Percentiles rank a stretch among this genome's conserved stretches.
phyloP scores from a whole-genome alignment of 176 grass and related monocot genomes.

The Tillandsia fasciculata region DNA sequence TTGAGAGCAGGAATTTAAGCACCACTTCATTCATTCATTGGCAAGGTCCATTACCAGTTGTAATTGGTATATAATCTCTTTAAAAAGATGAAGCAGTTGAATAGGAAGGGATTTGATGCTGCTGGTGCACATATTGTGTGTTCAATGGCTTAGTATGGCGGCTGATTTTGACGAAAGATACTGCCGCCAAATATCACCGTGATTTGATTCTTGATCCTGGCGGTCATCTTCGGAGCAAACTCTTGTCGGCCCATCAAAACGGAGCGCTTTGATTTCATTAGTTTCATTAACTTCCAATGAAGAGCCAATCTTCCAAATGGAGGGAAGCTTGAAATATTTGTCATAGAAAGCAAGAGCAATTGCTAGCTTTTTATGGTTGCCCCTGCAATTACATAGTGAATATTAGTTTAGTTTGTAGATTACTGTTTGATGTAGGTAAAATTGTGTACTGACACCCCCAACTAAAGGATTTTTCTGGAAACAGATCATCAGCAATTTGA shows the following conservation, averaged over 20 bases:
- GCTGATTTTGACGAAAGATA: slow-evolving; percentile 46
- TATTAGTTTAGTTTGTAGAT: not conserved
- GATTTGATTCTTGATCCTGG: slow-evolving; percentile 22
- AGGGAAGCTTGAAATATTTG: slow-evolving; percentile 61
- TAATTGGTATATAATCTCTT: not conserved
- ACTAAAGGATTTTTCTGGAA: no score
- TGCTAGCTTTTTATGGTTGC: slow-evolving; percentile 42
- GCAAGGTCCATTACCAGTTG: not conserved
- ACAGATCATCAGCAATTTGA: no score
- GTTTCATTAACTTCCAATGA: not conserved
- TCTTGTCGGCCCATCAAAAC: slow-evolving; percentile 62
- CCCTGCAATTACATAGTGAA: slow-evolving; percentile 14
- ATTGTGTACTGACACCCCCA: no score
- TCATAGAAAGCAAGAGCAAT: slow-evolving; percentile 41
- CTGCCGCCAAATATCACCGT: slow-evolving; percentile 39
- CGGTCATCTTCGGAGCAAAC: slow-evolving; percentile 33
- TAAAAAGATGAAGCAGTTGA: not conserved
- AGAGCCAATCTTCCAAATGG: slow-evolving; percentile 38
- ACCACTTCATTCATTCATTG: not conserved
- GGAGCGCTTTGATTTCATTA: slow-evolving; percentile 28
- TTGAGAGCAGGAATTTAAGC: not conserved
- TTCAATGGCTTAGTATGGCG: slow-evolving; percentile 30
- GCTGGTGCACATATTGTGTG: not conserved
- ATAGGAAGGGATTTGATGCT: not conserved
- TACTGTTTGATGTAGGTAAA: no score